These are phyloP conservation scores for Dinochytrium kinnereticum DNA, from an alignment of 371 early-diverging fungal species.

Conservation along the genomic window DNA sequence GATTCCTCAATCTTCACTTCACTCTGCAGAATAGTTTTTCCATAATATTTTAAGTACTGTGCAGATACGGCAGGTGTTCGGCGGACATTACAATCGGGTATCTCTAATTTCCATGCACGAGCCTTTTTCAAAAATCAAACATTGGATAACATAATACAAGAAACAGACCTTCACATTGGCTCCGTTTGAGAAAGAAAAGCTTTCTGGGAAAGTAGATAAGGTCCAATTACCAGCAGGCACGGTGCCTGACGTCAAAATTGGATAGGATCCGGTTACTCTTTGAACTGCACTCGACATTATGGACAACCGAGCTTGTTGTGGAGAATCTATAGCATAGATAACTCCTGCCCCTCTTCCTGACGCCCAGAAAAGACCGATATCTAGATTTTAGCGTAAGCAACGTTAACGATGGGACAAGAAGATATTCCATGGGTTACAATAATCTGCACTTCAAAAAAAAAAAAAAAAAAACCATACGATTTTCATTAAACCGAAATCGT, in stretches of 20 bases:
- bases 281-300: no score
- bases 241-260: no score
- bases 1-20: background rate
- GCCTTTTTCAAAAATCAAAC: background rate
- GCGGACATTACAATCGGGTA: background rate
- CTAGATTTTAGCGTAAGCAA: no score
- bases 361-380: no score
- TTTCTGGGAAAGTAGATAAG: background rate
- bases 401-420: no score
- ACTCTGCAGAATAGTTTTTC: background rate
- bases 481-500: background rate
- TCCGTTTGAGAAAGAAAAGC: background rate
- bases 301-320: no score
- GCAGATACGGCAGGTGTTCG: background rate
- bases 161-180: background rate
- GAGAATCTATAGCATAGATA: no score
- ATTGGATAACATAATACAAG: background rate
- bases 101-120: background rate
- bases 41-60: constrained; percentile 7
- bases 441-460: background rate
- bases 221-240: background rate
- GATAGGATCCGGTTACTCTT: no score
- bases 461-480: background rate
- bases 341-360: no score
- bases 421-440: no score